Conservation (phyloP, 176 grass and related monocot genomes). For the Dactylis glomerata region DNA sequence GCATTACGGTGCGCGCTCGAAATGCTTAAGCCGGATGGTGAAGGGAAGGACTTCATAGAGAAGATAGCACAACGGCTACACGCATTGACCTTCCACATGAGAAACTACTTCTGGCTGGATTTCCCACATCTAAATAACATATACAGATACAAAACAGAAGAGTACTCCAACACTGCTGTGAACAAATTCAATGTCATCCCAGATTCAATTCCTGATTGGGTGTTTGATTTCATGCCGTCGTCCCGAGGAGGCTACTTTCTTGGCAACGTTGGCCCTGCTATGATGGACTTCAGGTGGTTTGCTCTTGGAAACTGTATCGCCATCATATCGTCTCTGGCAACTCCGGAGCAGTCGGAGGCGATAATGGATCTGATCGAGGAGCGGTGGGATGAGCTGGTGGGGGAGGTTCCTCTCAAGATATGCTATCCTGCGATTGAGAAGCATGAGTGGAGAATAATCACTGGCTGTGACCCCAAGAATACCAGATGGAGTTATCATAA, state of each 20-base stretch:
- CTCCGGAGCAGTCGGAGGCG: conserved; percentile 78
- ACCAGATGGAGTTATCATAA: conserved; percentile 98
- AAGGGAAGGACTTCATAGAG: conserved; percentile 86
- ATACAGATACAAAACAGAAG: conserved; percentile 96
- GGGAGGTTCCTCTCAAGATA: conserved; percentile 96
- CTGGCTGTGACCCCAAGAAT: conserved; percentile 92
- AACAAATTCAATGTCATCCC: conserved; percentile 99
- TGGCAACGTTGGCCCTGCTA: conserved; percentile 86
- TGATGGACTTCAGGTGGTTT: conserved; percentile 98
- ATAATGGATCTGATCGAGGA: conserved; percentile 97
- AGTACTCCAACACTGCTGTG: conserved; percentile 92
- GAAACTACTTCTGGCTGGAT: conserved; percentile 96
- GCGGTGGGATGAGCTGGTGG: conserved; percentile 88
- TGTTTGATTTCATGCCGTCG: conserved; percentile 98
- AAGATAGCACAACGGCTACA: conserved; percentile 74
- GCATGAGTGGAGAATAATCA: conserved; percentile 90
- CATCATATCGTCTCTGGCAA: conserved; percentile 84
- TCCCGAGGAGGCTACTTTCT: conserved; percentile 83
- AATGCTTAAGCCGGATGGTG: conserved; percentile 78
- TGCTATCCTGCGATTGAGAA: conserved; percentile 86
- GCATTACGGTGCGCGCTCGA: conserved; percentile 68
- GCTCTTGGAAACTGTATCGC: conserved; percentile 91
- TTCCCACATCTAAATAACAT: conserved; percentile 84
- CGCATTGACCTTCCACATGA: conserved; percentile 88
- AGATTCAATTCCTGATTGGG: conserved; percentile 93